These are phyloP conservation scores for Magnaporthiopsis rhizophila DNA, from an alignment of 2,329 filamentous ascomycete genomes.

Conservation along the genomic window DNA sequence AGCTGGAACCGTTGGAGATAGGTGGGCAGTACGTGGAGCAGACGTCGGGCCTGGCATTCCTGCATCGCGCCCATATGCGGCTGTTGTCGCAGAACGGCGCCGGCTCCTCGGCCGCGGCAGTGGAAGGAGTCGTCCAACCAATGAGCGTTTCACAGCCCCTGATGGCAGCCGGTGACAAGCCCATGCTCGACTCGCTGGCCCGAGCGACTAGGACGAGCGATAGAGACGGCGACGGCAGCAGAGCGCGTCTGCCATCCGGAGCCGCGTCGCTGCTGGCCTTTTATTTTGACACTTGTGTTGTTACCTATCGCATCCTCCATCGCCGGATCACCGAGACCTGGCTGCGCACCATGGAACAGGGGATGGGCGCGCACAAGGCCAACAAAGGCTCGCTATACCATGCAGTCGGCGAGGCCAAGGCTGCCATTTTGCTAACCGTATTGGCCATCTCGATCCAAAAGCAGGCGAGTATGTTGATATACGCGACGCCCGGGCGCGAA, in stretches of 20 bases:
- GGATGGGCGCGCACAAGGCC: slow-evolving; percentile 11
- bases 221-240: not conserved
- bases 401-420: slow-evolving; percentile 34
- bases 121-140: slow-evolving; percentile 15
- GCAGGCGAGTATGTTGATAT: not conserved
- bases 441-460: slow-evolving; percentile 35
- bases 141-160: slow-evolving; percentile 17
- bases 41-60: slow-evolving; percentile 46
- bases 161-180: slow-evolving; percentile 21
- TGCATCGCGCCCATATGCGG: slow-evolving; percentile 44
- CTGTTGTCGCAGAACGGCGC: slow-evolving; percentile 32
- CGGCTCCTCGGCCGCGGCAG: slow-evolving; percentile 11
- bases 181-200: slow-evolving; percentile 16
- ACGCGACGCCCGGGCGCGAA: not conserved
- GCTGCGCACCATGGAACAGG: slow-evolving; percentile 14
- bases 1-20: slow-evolving; percentile 26
- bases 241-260: slow-evolving; percentile 14
- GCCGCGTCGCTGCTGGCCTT: slow-evolving; percentile 22
- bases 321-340: slow-evolving; percentile 40
- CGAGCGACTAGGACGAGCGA: no score
- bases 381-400: slow-evolving; percentile 22
- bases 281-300: slow-evolving; percentile 52
- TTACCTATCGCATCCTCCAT: slow-evolving; percentile 51
- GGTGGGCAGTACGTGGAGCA: slow-evolving; percentile 48
- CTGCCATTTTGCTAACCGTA: slow-evolving; percentile 37